Conservation (phyloP, 2,329 filamentous ascomycete genomes). For the Nigrospora osmanthi region DNA sequence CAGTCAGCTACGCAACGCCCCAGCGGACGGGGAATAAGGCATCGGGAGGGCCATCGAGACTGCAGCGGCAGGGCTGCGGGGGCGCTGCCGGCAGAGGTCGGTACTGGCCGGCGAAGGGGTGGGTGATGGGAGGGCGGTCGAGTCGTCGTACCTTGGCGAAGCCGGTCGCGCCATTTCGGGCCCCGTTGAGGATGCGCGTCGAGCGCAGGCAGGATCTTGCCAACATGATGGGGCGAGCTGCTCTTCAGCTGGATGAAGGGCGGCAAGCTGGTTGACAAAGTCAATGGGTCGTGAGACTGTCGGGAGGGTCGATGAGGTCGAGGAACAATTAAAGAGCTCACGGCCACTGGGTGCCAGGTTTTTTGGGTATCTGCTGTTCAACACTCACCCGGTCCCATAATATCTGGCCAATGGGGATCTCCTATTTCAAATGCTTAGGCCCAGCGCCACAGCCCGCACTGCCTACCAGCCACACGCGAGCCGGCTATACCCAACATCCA, state of each 20-base stretch:
- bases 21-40: background rate
- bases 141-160: constrained; percentile 64
- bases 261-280: constrained; percentile 12
- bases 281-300: constrained; percentile 9
- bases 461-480: too few species aligned
- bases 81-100: background rate
- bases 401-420: too few species aligned
- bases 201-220: constrained; percentile 86
- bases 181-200: constrained; percentile 75
- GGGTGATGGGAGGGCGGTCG: constrained; percentile 6
- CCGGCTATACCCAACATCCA: too few species aligned
- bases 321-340: constrained; percentile 2
- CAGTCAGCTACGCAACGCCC: constrained; percentile 1
- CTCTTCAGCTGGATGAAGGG: constrained; percentile 27
- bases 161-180: constrained; percentile 64
- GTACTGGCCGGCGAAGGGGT: background rate
- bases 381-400: too few species aligned
- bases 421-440: too few species aligned
- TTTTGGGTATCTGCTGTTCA: too few species aligned
- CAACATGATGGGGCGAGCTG: constrained; percentile 66
- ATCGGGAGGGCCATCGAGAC: background rate
- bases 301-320: constrained; percentile 5
- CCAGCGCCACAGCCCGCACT: too few species aligned
- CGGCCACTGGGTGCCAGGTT: constrained; percentile 4
- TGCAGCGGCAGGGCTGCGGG: background rate